Conservation (phyloP, 2,329 filamentous ascomycete species). For the Fusarium poae region DNA sequence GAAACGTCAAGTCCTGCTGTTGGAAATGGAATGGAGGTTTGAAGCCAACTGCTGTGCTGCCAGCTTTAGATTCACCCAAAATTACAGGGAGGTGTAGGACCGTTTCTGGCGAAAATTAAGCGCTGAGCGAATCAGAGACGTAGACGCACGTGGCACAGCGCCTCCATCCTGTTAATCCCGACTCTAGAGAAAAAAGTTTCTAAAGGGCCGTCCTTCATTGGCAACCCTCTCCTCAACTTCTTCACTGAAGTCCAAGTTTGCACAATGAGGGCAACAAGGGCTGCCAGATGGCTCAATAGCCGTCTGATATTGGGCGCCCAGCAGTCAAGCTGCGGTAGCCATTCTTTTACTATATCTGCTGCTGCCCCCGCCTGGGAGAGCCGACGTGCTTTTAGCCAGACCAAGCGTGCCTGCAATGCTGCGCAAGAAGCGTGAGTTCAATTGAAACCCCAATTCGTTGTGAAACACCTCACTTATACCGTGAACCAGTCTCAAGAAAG, state of each 20-base stretch:
- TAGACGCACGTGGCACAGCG: constrained; percentile 41
- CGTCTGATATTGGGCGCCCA: constrained; percentile 53
- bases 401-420: constrained; percentile 50
- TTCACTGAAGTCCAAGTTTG: constrained; percentile 42
- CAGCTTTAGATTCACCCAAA: constrained; percentile 1
- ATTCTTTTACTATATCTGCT: constrained; percentile 48
- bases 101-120: constrained; percentile 33
- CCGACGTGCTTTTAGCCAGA: constrained; percentile 54
- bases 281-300: constrained; percentile 58
- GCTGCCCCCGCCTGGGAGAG: constrained; percentile 42
- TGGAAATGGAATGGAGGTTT: neutral
- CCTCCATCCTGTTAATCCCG: constrained; percentile 45
- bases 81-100: constrained; percentile 14
- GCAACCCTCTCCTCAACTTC: constrained; percentile 48
- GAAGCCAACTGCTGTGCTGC: neutral
- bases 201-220: constrained; percentile 45
- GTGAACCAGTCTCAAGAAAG: constrained; percentile 60
- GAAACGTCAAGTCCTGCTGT: neutral
- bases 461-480: constrained; percentile 32
- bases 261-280: constrained; percentile 58
- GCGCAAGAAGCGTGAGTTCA: constrained; percentile 59
- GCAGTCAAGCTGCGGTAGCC: constrained; percentile 46
- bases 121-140: constrained; percentile 37
- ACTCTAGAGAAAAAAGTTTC: constrained; percentile 49
- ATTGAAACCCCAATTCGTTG: constrained; percentile 7